phyloP scores from a whole-genome alignment of 1,284 basidiomycete species.

The Apiotrichum sp. region DNA sequence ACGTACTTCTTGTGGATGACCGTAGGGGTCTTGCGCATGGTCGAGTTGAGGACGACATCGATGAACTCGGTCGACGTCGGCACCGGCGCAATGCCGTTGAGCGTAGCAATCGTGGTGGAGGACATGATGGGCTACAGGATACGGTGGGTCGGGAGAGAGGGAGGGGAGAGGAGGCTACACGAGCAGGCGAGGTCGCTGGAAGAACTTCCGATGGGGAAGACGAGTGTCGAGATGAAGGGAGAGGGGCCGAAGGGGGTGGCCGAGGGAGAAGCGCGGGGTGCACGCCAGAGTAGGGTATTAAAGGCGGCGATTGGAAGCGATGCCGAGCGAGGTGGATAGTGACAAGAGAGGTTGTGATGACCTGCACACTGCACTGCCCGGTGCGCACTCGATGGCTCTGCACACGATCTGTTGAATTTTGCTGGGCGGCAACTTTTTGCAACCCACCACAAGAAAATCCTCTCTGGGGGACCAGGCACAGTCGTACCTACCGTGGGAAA shows the following conservation, averaged over 20 bases:
- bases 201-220: neutral
- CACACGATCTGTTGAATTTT: too few relatives aligned
- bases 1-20: conserved; percentile 83
- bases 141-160: neutral
- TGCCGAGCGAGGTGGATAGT: neutral
- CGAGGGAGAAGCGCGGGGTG: too few relatives aligned
- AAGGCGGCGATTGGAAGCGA: neutral
- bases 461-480: too few relatives aligned
- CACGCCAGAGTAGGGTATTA: neutral
- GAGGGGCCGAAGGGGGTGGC: too few relatives aligned
- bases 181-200: neutral
- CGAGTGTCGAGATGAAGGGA: too few relatives aligned
- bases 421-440: too few relatives aligned
- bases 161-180: neutral
- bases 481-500: too few relatives aligned
- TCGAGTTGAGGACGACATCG: conserved; percentile 90
- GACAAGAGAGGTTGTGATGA: neutral
- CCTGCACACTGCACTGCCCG: too few relatives aligned
- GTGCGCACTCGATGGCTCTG: too few relatives aligned
- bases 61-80: conserved; percentile 91
- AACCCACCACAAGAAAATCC: too few relatives aligned
- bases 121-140: conserved; percentile 28
- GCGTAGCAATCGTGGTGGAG: conserved; percentile 52
- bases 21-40: conserved; percentile 83
- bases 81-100: conserved; percentile 95